Conservation (phyloP, 2,329 filamentous ascomycete genomes). For the Ceratocystis destructans region DNA sequence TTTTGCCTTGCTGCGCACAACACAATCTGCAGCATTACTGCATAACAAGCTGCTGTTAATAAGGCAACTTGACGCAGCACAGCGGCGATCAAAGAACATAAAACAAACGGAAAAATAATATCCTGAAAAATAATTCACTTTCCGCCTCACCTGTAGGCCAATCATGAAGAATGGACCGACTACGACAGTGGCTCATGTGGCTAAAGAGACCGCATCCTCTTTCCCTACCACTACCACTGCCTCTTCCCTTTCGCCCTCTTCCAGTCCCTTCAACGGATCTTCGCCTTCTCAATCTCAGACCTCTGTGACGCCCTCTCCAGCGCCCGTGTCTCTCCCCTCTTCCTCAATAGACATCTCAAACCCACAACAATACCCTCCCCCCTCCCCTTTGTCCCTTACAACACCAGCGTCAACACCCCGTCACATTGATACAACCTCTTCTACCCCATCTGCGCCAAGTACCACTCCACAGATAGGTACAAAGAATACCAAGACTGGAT, state of each 20-base stretch:
- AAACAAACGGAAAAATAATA: background rate
- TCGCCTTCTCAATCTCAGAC: constrained; percentile 26
- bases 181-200: constrained; percentile 28
- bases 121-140: background rate
- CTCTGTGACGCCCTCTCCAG: constrained; percentile 25
- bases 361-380: constrained; percentile 19
- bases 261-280: constrained; percentile 16
- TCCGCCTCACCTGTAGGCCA: constrained; percentile 7
- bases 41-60: constrained; percentile 4
- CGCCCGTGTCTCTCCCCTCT: constrained; percentile 21
- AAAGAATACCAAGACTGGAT: constrained; percentile 12
- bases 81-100: constrained; percentile 1
- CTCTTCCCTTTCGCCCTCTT: constrained; percentile 3
- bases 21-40: background rate
- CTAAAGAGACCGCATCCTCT: constrained; percentile 23
- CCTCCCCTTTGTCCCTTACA: constrained; percentile 21
- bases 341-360: constrained; percentile 22
- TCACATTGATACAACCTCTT: constrained; percentile 8
- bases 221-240: constrained; percentile 5
- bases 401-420: constrained; percentile 12
- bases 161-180: constrained; percentile 15
- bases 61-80: background rate
- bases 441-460: constrained; percentile 6
- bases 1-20: background rate
- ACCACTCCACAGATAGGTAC: constrained; percentile 11